Base-by-base conservation (phyloP, 192 early-diverging fungal genomes). In the Umbelopsis isabellina region DNA sequence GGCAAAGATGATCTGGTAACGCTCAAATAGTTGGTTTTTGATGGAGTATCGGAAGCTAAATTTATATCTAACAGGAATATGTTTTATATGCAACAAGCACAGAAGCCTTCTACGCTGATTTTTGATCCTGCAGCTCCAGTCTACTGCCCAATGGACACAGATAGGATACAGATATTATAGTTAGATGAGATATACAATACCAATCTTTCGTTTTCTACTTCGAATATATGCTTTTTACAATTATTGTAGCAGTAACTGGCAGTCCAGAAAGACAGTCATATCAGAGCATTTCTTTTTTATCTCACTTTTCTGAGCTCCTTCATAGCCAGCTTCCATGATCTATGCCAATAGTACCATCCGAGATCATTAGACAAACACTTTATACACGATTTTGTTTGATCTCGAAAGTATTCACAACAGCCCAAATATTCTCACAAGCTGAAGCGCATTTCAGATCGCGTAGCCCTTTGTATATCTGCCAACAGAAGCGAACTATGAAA, bases 401-500 rank as follows among this genome's bases (percentile, higher is more conserved):
- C 55, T 61, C 55, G 55, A 61, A 35, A 23, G 33, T 30, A 35
- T n/a, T 15, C 8, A 16, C 55, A 7, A 61, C 27, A 35, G 1
- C 30, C 18, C 5, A n/a, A 18, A 18, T n/a, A 16, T 8, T 3
- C 4, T 61, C 30, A 27, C 55, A 30, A 35, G 0, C 16, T 16
- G 27, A 0, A 61, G 15, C 25, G 2, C 55, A 61, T 27, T 61
- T 35, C 55, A 61, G 37, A 4, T 16, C 55, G 11, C 6, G 16
- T 16, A 30, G 27, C 23, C 49, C 67, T 1, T 25, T 20, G 0
- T 49, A 18, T 49, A 10, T 27, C 33, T 49, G 48, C 18, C 64
- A 52, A 27, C 77, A 73, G 25, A n/a, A 46, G 49, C 68, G 67
- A 64, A 48, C 35, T 21, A 88, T 88, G 86, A 84, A 83, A 48